Evolutionary conservation across 306 rosid species (phyloP).

Genomic region (Dalbergia oliveri): DNA sequence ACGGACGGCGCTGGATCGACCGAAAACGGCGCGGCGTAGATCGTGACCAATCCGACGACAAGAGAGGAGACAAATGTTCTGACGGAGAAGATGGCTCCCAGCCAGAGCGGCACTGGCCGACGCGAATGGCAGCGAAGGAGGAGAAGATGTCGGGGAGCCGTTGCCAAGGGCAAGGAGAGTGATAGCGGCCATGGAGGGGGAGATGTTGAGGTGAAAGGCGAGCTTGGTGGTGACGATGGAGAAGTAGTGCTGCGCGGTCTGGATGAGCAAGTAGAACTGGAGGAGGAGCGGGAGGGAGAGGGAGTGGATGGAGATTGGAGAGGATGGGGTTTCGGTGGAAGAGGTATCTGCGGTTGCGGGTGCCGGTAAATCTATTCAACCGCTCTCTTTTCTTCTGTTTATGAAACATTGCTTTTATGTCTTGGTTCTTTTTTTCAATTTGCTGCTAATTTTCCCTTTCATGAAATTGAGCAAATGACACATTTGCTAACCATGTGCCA

Average conservation of each 20-base stretch:
- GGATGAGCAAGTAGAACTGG: too few relatives aligned
- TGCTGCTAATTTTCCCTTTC: too few relatives aligned
- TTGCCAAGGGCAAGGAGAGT: slow-evolving; percentile 88
- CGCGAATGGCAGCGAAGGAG: slow-evolving; percentile 85
- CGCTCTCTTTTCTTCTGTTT: too few relatives aligned
- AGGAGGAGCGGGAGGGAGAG: too few relatives aligned
- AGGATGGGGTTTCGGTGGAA: too few relatives aligned
- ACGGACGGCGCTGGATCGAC: slow-evolving; percentile 24
- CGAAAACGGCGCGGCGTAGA: slow-evolving; percentile 83
- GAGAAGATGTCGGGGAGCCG: slow-evolving; percentile 89
- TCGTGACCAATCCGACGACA: slow-evolving; percentile 91
- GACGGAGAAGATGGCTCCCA: slow-evolving; percentile 88
- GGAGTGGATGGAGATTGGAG: too few relatives aligned
- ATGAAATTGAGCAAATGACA: too few relatives aligned
- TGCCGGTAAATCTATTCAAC: too few relatives aligned
- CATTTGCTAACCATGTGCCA: too few relatives aligned
- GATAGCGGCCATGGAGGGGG: slow-evolving; percentile 88
- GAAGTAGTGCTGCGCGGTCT: slow-evolving; percentile 40
- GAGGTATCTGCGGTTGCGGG: too few relatives aligned
- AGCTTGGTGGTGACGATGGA: slow-evolving; percentile 79
- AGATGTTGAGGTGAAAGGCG: slow-evolving; percentile 69
- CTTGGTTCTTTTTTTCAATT: too few relatives aligned
- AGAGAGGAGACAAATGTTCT: slow-evolving; percentile 54
- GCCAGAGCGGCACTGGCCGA: slow-evolving; percentile 81
- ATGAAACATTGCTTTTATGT: too few relatives aligned